These are phyloP conservation scores for Elymus sibiricus DNA, from an alignment of 176 grass and related monocot genomes.

Conservation along the genomic window DNA sequence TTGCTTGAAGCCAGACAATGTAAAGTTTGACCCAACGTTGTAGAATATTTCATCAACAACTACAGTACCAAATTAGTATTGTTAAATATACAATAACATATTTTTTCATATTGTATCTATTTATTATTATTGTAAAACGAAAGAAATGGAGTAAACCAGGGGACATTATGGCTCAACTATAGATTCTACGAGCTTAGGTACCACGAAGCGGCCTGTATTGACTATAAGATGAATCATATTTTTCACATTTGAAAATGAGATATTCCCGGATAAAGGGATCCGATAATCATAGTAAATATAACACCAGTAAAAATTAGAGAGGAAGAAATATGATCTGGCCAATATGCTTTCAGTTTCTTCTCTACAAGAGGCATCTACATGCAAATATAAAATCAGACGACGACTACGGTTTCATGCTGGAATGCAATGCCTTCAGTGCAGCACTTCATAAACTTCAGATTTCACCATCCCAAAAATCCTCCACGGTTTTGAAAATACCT, in stretches of 20 bases:
- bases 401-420: background rate
- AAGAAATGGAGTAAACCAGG: too few species aligned
- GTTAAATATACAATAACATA: too few species aligned
- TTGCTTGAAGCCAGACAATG: too few species aligned
- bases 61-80: too few species aligned
- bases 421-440: background rate
- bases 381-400: background rate
- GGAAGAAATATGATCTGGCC: background rate
- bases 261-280: background rate
- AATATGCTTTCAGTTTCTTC: background rate
- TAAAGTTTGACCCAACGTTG: too few species aligned
- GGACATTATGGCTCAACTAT: too few species aligned
- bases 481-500: constrained; percentile 39
- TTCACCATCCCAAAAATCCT: constrained; percentile 69
- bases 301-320: background rate
- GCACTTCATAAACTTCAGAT: constrained; percentile 25
- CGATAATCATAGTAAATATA: background rate
- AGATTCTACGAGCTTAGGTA: too few species aligned
- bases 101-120: too few species aligned
- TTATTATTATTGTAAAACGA: too few species aligned
- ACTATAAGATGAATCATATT: too few species aligned
- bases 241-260: background rate
- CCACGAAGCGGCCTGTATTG: too few species aligned
- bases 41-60: too few species aligned
- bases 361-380: background rate